Evolutionary conservation across 805 yeast species (phyloP).

Genomic region (Yarrowia porcina): DNA sequence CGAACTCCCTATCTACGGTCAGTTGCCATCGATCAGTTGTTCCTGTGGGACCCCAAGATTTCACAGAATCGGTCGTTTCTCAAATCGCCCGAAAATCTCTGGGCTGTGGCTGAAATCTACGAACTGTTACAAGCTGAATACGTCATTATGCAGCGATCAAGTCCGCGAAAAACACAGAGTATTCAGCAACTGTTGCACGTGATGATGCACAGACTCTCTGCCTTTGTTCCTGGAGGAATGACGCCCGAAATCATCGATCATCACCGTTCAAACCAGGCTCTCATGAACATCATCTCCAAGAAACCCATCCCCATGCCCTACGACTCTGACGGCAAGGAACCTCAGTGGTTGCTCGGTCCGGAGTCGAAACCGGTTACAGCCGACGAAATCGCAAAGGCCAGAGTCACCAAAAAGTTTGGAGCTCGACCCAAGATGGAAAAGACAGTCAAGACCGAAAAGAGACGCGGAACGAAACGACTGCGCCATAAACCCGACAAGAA

Average conservation of each 20-base stretch:
- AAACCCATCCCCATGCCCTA: constrained; percentile 25
- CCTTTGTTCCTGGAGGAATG: constrained; percentile 20
- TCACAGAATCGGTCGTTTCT: constrained; percentile 11
- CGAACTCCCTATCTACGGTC: neutral
- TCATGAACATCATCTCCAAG: constrained; percentile 23
- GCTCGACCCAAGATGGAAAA: constrained; percentile 2
- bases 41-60: constrained; percentile 19
- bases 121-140: constrained; percentile 23
- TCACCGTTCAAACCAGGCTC: constrained; percentile 1
- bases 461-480: constrained; percentile 8
- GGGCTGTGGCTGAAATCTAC: constrained; percentile 16
- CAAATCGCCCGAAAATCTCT: constrained; percentile 3
- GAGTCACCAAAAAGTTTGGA: constrained; percentile 18
- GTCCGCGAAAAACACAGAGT: neutral
- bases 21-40: neutral
- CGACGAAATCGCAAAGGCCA: constrained; percentile 4
- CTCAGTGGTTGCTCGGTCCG: constrained; percentile 12
- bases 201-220: constrained; percentile 6
- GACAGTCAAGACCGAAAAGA: neutral
- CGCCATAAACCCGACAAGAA: neutral
- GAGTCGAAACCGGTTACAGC: neutral
- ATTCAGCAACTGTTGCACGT: constrained; percentile 11
- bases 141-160: neutral
- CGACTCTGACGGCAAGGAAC: constrained; percentile 14
- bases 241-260: constrained; percentile 14